Evolutionary conservation across 2,329 filamentous ascomycete species (phyloP).

Genomic region (Pyrenochaeta sp.): DNA sequence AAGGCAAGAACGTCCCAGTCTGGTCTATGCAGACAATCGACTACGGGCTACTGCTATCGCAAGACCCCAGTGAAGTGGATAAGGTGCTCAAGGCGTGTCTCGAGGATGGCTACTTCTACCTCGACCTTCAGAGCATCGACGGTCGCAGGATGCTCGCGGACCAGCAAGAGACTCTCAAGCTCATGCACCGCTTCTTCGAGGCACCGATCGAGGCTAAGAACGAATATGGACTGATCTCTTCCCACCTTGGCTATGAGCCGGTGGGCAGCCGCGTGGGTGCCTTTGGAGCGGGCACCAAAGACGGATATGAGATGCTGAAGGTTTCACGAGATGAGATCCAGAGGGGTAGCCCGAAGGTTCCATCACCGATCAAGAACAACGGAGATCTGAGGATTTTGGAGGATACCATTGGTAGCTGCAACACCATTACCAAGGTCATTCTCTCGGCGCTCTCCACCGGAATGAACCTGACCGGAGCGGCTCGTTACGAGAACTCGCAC

Average conservation of each 20-base stretch:
- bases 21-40: constrained; percentile 57
- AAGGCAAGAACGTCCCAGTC: constrained; percentile 41
- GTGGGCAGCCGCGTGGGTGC: constrained; percentile 40
- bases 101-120: constrained; percentile 64
- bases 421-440: constrained; percentile 51
- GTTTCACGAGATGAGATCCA: constrained; percentile 46
- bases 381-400: constrained; percentile 35
- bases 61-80: constrained; percentile 63
- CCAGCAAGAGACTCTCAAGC: constrained; percentile 60
- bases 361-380: constrained; percentile 38
- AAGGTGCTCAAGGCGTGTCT: constrained; percentile 61
- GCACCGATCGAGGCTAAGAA: constrained; percentile 64
- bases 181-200: constrained; percentile 66
- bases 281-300: constrained; percentile 37
- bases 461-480: constrained; percentile 32
- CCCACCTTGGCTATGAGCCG: constrained; percentile 59
- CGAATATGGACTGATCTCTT: constrained; percentile 63
- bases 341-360: constrained; percentile 33
- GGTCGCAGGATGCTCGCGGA: constrained; percentile 63
- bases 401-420: constrained; percentile 39
- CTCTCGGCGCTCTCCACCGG: constrained; percentile 56
- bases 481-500: constrained; percentile 42
- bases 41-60: constrained; percentile 62
- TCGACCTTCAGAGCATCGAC: constrained; percentile 63
- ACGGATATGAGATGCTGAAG: constrained; percentile 47